Conservation (phyloP, 805 yeast species). For the Torulaspora indica region DNA sequence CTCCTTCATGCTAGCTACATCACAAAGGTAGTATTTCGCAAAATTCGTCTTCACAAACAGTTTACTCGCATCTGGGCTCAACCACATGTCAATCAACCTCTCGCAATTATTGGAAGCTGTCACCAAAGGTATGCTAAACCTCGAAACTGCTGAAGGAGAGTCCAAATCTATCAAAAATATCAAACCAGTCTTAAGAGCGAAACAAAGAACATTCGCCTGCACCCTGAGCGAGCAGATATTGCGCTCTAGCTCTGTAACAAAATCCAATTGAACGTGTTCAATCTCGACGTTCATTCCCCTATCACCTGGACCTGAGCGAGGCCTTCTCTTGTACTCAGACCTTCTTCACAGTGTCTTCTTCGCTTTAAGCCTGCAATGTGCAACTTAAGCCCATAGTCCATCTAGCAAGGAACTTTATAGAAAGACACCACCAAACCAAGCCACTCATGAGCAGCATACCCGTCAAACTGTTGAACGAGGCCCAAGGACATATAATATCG, state of each 20-base stretch:
- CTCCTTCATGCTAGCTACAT: conserved; percentile 12
- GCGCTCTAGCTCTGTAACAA: conserved; percentile 43
- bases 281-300: conserved; percentile 24
- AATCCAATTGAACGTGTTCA: conserved; percentile 45
- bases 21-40: conserved; percentile 28
- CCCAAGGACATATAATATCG: conserved; percentile 82
- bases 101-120: conserved; percentile 19
- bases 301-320: neutral
- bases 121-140: conserved; percentile 35
- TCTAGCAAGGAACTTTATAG: neutral
- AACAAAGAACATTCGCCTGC: conserved; percentile 49
- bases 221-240: conserved; percentile 51
- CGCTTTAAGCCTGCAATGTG: neutral
- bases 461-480: conserved; percentile 77
- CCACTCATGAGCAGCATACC: conserved; percentile 47
- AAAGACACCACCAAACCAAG: neutral
- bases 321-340: neutral
- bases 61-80: conserved; percentile 21
- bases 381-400: neutral
- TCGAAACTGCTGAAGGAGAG: conserved; percentile 55
- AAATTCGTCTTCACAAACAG: conserved; percentile 32
- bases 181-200: conserved; percentile 49
- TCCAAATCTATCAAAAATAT: conserved; percentile 64
- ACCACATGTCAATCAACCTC: conserved; percentile 24
- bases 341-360: neutral